Percentiles rank a stretch among this genome's conserved stretches.
Evolutionary conservation across 441 rosid species (phyloP).

Genomic region (Erodium texanum): DNA sequence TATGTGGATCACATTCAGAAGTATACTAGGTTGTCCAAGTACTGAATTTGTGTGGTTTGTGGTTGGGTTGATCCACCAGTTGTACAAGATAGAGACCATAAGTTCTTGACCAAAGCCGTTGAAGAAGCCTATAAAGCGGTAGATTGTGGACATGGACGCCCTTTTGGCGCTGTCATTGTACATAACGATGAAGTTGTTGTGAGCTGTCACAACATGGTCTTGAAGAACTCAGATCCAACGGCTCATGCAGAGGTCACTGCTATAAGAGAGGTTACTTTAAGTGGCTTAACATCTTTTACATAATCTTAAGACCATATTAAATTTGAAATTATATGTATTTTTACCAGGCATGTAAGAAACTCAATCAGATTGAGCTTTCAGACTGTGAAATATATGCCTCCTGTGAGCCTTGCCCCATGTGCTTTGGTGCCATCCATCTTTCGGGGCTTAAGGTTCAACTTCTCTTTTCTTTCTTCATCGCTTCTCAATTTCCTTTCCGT

Average conservation of each 20-base stretch:
- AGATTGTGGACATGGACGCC: slow-evolving; percentile 89
- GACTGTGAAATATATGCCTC: slow-evolving; percentile 89
- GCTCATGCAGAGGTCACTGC: slow-evolving; percentile 98
- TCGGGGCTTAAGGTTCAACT: slow-evolving; percentile 63
- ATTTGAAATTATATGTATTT: neutral
- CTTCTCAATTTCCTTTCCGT: neutral
- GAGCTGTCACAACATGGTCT: slow-evolving; percentile 93
- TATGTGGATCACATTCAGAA: neutral
- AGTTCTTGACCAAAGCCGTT: slow-evolving; percentile 69
- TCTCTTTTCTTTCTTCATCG: neutral
- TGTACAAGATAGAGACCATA: slow-evolving; percentile 75
- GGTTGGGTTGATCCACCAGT: slow-evolving; percentile 28
- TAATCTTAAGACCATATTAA: no score
- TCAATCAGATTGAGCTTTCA: slow-evolving; percentile 64
- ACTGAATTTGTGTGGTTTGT: neutral
- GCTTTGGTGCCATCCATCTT: slow-evolving; percentile 90
- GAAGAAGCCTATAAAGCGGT: slow-evolving; percentile 95
- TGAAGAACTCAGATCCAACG: slow-evolving; percentile 74
- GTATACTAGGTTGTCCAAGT: neutral
- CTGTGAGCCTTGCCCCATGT: slow-evolving; percentile 96
- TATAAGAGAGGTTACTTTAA: slow-evolving; percentile 61
- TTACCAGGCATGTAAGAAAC: slow-evolving; percentile 79
- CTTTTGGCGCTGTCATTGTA: slow-evolving; percentile 91
- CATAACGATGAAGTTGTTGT: slow-evolving; percentile 56
- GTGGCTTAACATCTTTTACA: neutral